Conservation (phyloP, 2,329 filamentous ascomycete genomes). For the Torrubiellomyces zombiae region DNA sequence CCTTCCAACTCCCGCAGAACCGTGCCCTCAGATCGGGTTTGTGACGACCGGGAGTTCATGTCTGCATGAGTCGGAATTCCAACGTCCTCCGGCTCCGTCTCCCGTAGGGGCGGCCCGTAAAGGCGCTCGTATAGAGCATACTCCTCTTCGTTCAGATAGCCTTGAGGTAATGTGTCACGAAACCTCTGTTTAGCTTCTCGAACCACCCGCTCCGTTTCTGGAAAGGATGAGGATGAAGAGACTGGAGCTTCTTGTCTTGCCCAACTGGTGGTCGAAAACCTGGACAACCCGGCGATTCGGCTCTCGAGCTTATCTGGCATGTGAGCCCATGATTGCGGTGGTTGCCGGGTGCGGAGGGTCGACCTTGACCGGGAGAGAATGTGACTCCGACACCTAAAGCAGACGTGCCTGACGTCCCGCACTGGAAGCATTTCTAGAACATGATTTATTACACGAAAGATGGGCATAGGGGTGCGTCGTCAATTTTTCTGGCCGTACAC, state of each 20-base stretch:
- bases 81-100: conserved; percentile 42
- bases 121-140: conserved; percentile 61
- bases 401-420: conserved; percentile 16
- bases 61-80: conserved; percentile 26
- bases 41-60: conserved; percentile 11
- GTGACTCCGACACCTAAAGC: conserved; percentile 13
- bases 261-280: conserved; percentile 13
- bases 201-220: conserved; percentile 42
- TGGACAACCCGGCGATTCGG: conserved; percentile 6
- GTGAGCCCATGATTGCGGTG: no score
- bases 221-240: background rate
- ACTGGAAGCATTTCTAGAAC: conserved; percentile 17
- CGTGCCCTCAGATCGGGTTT: conserved; percentile 18
- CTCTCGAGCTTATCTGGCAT: no score
- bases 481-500: conserved; percentile 13
- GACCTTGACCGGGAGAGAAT: no score
- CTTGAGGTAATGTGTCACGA: conserved; percentile 59
- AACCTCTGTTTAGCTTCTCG: conserved; percentile 58
- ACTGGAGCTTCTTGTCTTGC: conserved; percentile 7
- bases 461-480: conserved; percentile 2
- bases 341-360: no score
- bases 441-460: conserved; percentile 6
- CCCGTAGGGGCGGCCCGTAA: conserved; percentile 59
- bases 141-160: conserved; percentile 53
- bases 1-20: conserved; percentile 38